A percentile compares a stretch with the other conserved stretches of the same genome.
These are phyloP conservation scores for Talaromyces marneffei DNA, from an alignment of 2,329 filamentous ascomycete genomes.

Conservation along the genomic window DNA sequence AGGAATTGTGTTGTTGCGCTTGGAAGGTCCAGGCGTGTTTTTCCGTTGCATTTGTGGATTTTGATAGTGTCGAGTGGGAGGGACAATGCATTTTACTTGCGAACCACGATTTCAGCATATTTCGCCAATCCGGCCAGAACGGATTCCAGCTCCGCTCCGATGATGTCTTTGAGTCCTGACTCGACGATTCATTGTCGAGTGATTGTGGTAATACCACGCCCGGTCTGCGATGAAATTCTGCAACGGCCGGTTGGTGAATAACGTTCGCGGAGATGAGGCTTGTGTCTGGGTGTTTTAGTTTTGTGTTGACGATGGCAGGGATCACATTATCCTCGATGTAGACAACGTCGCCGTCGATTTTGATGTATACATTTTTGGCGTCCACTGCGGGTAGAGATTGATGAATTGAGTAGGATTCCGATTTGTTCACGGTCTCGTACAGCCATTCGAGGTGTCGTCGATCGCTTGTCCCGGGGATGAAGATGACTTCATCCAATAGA, in stretches of 20 bases:
- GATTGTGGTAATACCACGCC: conserved; percentile 51
- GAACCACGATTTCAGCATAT: conserved; percentile 19
- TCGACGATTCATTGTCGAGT: conserved; percentile 36
- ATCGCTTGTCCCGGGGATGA: conserved; percentile 36
- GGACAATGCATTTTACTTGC: not conserved
- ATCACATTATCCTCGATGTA: conserved; percentile 45
- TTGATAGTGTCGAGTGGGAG: not conserved
- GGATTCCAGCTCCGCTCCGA: conserved; percentile 25
- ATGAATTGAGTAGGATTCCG: conserved; percentile 24
- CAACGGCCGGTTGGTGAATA: conserved; percentile 51
- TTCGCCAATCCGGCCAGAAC: conserved; percentile 30
- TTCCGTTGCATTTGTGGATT: conserved; percentile 36
- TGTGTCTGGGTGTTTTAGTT: conserved; percentile 47
- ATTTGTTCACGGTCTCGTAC: conserved; percentile 24
- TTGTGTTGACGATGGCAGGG: conserved; percentile 49
- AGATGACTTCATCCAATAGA: conserved; percentile 40
- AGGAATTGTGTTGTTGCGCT: conserved; percentile 41
- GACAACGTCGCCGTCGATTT: conserved; percentile 41
- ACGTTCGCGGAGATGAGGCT: conserved; percentile 52
- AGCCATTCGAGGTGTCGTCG: conserved; percentile 34
- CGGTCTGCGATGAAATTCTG: conserved; percentile 51
- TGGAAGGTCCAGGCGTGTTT: conserved; percentile 48
- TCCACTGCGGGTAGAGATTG: conserved; percentile 16
- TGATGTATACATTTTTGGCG: conserved; percentile 26
- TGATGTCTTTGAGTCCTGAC: conserved; percentile 18